Evolutionary conservation across 495 filamentous ascomycete genomes (phyloP), one percentile per base, ranked within the genome.

Genomic region (Pyrenula massariospora): DNA sequence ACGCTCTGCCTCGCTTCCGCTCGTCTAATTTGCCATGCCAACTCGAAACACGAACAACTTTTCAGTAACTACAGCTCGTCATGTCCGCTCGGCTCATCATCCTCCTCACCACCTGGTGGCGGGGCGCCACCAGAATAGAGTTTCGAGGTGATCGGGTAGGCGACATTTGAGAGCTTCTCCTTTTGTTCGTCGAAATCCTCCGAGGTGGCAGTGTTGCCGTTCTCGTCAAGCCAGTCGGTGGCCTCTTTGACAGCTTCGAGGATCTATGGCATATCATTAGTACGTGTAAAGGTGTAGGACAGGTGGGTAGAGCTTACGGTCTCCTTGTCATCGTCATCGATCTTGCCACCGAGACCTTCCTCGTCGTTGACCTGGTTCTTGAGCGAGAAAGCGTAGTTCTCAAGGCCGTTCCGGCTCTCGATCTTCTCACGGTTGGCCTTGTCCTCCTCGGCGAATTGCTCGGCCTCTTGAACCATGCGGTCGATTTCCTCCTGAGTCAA

Each of bases 181-280:
- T 92, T 95, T 78, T 97, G 91, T 83, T 99, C 93, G 70, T 95
- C 89, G 64, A 96, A 96, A 77, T 97, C 93, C 78, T 97, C 94
- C 54, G 84, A 77, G 58, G 79, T 82, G 57, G 93, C 93, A 53
- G 87, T 87, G 58, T 82, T 81, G 59, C 83, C 91, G 76, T 96
- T 93, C 83, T 96, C 91, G 63, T 97, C 92, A 53, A 98, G 85
- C 93, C 93, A 99, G 67, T 96, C 94, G 59, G 84, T 85, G 56
- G 91, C 79, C 77, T 97, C 93, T 87, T 96, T 97, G 75, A 99
- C 87, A 60, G 93, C 93, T 56, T 95, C 89, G 61, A 96, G 75
- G 63, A 97, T 87, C 80, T 85, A 60, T 22, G 2, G 36, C 22
- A n/a, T 52, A 54, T 54, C 20, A 48, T 52, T 55, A 53, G 56